These are phyloP conservation scores for Lachnellula occidentalis DNA, from an alignment of 2,329 filamentous ascomycete species.

Conservation along the genomic window DNA sequence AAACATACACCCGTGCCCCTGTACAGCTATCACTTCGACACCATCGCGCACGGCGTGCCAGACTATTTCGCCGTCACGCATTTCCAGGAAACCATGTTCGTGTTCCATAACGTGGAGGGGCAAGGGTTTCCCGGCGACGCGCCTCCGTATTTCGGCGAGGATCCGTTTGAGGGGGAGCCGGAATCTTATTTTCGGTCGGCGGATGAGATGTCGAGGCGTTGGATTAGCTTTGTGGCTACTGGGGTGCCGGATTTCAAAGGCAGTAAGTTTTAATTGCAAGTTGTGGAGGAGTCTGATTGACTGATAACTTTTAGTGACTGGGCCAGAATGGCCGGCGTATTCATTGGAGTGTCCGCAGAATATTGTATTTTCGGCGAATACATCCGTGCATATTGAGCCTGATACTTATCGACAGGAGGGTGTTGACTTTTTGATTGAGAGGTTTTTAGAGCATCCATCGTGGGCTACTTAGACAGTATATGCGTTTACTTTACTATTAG, in stretches of 20 bases:
- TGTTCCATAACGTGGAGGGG: background rate
- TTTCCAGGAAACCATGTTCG: background rate
- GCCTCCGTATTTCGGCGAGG: background rate
- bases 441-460: background rate
- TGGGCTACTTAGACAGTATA: no score
- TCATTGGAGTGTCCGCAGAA: conserved; percentile 34
- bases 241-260: background rate
- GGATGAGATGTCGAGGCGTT: background rate
- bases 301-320: background rate
- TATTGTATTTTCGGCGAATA: conserved; percentile 44
- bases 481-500: no score
- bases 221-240: background rate
- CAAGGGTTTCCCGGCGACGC: background rate
- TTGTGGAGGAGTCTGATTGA: background rate
- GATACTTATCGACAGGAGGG: conserved; percentile 40
- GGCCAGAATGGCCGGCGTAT: background rate
- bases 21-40: background rate
- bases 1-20: background rate
- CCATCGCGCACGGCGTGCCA: background rate
- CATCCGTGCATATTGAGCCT: conserved; percentile 36
- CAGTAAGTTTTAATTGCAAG: background rate
- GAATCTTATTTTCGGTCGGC: background rate
- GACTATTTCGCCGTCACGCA: background rate
- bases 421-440: conserved; percentile 23
- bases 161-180: background rate